Base-by-base conservation (phyloP, 192 early-diverging fungal genomes). In the Lobosporangium transversale region DNA sequence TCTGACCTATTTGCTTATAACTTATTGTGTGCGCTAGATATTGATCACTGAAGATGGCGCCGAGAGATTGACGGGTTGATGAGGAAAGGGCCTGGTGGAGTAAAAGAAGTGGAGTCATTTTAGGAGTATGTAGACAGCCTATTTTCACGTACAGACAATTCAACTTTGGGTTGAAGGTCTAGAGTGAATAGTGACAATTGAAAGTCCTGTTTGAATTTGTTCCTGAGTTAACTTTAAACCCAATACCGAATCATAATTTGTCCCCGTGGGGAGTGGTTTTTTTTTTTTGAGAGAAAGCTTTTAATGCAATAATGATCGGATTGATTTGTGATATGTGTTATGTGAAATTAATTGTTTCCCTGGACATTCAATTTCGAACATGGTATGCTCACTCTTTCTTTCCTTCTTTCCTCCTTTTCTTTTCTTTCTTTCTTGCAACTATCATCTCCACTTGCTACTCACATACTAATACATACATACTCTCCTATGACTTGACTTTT, bases 21-120 rank as follows among this genome's bases (percentile, higher is more conserved):
- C 0, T 21, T 2, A 18, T 6, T 43, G 51, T 27, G 37, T 57
- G 20, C 31, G n/a, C 0, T 71, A 86, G 68, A 75, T 94, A 21
- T 50, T 94, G 18, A 78, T 95, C 24, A 90, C 88, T 1, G 69
- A 69, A 11, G 50, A 75, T 40, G 94, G 92, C 17, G 81, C 82
- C 3, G 88, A 93, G 45, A 82, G 91, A 40, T 79, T 93, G n/a
- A 93, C 94, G 26, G 50, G 56, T 43, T 78, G 36, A 47, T 15
- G n/a, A 9, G 10, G 5, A 9, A 26, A 23, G 10, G 3, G 11
- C n/a, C n/a, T n/a, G 36, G 43, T 15, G n/a, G 9, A 27, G 5
- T 9, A 26, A 23, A 27, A 3, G 11, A 51, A 51, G 23, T 40
- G 37, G 37, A 40, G n/a, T n/a, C n/a, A n/a, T n/a, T n/a, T n/a